These are phyloP conservation scores for Prinsepia uniflora DNA, from an alignment of 306 rosid species.

Conservation along the genomic window DNA sequence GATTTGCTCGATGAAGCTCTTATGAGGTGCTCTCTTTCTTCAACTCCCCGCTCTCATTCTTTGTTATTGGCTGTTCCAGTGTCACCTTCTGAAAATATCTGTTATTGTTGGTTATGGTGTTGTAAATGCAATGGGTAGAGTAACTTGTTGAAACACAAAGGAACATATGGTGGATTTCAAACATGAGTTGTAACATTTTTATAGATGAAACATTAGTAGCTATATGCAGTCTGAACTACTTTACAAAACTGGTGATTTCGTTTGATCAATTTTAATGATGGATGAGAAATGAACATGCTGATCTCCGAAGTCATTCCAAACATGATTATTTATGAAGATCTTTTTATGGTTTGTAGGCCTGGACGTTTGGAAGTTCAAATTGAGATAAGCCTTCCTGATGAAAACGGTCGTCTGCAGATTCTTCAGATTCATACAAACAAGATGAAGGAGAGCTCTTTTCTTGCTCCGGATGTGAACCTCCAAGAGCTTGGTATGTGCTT, in stretches of 20 bases:
- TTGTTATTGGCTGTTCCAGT: conserved; percentile 2
- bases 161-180: neutral
- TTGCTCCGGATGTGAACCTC: conserved; percentile 87
- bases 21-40: conserved; percentile 52
- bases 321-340: neutral
- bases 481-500: conserved; percentile 78
- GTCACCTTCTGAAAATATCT: conserved; percentile 20
- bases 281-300: neutral
- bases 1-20: conserved; percentile 99
- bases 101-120: conserved; percentile 18
- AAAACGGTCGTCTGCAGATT: conserved; percentile 91
- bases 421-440: conserved; percentile 95
- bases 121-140: neutral
- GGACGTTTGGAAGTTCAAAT: conserved; percentile 98
- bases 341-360: conserved; percentile 54
- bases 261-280: neutral
- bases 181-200: conserved; percentile 8
- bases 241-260: neutral
- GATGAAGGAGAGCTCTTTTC: conserved; percentile 98
- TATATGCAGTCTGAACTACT: conserved; percentile 16
- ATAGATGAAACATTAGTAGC: conserved; percentile 5
- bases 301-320: neutral
- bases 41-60: neutral
- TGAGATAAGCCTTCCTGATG: conserved; percentile 99
- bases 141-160: neutral